These are phyloP conservation scores for Russula olivacea DNA, from an alignment of 768 basidiomycete species.

Conservation along the genomic window DNA sequence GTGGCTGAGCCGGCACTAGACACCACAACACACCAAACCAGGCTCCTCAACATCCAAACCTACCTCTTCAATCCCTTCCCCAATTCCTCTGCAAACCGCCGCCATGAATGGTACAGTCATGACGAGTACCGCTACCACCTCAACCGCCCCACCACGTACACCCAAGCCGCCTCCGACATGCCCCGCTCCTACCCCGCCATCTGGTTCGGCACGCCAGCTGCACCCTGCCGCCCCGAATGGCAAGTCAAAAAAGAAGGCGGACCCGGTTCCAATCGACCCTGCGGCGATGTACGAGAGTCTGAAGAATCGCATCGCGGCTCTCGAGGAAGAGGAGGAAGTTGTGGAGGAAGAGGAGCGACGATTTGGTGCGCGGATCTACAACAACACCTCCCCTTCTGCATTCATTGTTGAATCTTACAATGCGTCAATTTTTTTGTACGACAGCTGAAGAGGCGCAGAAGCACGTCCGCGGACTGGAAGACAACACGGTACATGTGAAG, in stretches of 20 bases:
- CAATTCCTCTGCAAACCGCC: background rate
- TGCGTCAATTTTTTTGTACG: slow-evolving; percentile 17
- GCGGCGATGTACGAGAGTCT: slow-evolving; percentile 83
- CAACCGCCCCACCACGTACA: slow-evolving; percentile 10
- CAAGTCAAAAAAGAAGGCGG: slow-evolving; percentile 62
- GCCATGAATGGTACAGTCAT: slow-evolving; percentile 17
- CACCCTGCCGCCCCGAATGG: slow-evolving; percentile 27
- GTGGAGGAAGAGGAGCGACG: slow-evolving; percentile 82
- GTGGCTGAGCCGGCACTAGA: slow-evolving; percentile 5
- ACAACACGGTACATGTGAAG: slow-evolving; percentile 77
- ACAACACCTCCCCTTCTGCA: slow-evolving; percentile 3
- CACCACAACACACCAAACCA: background rate
- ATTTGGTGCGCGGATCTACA: slow-evolving; percentile 49
- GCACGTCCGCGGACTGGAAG: slow-evolving; percentile 75
- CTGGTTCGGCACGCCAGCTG: slow-evolving; percentile 47
- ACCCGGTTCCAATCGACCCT: slow-evolving; percentile 65
- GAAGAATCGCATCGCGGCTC: slow-evolving; percentile 81
- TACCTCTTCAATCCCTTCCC: background rate
- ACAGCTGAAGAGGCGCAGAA: slow-evolving; percentile 85
- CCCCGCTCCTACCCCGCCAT: slow-evolving; percentile 28
- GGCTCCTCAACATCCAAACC: background rate
- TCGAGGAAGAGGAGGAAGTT: slow-evolving; percentile 82
- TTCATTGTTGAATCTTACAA: slow-evolving; percentile 4
- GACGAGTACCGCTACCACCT: slow-evolving; percentile 7
- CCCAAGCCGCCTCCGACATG: slow-evolving; percentile 32